phyloP scores from a whole-genome alignment of 495 filamentous ascomycete genomes.

The Neurospora terricola region DNA sequence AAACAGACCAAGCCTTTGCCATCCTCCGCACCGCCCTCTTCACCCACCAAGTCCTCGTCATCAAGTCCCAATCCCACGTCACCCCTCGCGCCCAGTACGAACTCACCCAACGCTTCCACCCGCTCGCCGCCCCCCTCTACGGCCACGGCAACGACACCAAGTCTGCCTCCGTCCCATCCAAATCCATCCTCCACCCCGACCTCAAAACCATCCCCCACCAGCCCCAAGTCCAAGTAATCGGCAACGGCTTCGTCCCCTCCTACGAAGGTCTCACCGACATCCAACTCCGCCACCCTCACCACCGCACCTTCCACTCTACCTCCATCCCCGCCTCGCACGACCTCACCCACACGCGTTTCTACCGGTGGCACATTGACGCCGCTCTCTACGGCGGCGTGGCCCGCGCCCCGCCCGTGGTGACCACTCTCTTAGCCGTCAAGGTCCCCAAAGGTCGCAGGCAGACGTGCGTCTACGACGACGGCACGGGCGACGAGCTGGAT shows the following conservation, averaged over 20 bases:
- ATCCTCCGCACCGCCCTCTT: constrained; percentile 52
- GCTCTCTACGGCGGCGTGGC: constrained; percentile 48
- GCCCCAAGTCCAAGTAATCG: constrained; percentile 70
- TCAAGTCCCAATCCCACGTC: constrained; percentile 54
- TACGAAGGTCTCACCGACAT: constrained; percentile 62
- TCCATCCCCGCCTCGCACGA: constrained; percentile 53
- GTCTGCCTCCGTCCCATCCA: constrained; percentile 28
- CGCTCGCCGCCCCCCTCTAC: constrained; percentile 45
- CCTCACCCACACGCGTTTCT: constrained; percentile 59
- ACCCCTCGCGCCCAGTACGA: constrained; percentile 60
- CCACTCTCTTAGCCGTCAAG: constrained; percentile 55
- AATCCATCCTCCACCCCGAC: constrained; percentile 64
- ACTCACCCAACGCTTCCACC: constrained; percentile 61
- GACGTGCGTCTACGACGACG: constrained; percentile 60
- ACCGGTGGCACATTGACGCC: constrained; percentile 72
- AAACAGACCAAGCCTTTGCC: constrained; percentile 47
- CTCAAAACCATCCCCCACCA: constrained; percentile 71
- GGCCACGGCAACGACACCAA: constrained; percentile 65
- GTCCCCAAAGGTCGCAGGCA: constrained; percentile 57
- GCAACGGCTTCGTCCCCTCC: constrained; percentile 53
- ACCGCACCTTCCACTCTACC: constrained; percentile 61
- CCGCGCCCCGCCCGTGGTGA: constrained; percentile 58
- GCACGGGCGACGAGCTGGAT: constrained; percentile 53
- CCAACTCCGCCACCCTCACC: constrained; percentile 60
- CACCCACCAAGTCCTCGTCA: constrained; percentile 51